Conservation (phyloP, 2,329 filamentous ascomycete species). For the Beauveria caledonica region DNA sequence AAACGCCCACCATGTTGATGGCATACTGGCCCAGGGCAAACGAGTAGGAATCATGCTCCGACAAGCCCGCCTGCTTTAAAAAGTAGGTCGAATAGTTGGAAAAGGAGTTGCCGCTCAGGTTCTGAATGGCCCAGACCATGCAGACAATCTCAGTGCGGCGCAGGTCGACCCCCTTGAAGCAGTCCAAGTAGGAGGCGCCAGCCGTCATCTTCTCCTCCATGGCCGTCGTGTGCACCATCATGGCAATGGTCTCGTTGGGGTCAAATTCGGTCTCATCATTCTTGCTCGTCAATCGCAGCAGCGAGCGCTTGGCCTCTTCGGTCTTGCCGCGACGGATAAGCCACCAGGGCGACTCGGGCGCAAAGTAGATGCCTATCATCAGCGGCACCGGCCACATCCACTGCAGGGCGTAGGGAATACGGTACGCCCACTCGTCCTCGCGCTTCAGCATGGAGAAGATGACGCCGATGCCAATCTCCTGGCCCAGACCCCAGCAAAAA, state of each 20-base stretch:
- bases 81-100: constrained; percentile 60
- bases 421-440: constrained; percentile 59
- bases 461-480: constrained; percentile 65
- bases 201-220: constrained; percentile 68
- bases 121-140: constrained; percentile 57
- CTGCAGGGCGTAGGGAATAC: constrained; percentile 64
- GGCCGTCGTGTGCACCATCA: constrained; percentile 87
- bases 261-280: constrained; percentile 64
- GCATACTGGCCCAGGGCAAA: constrained; percentile 58
- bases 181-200: constrained; percentile 71
- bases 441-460: constrained; percentile 59
- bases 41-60: constrained; percentile 43
- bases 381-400: constrained; percentile 72
- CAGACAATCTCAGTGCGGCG: constrained; percentile 67
- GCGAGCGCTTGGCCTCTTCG: constrained; percentile 57
- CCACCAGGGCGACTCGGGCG: constrained; percentile 68
- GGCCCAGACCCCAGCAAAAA: constrained; percentile 70
- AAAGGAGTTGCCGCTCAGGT: constrained; percentile 55
- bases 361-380: constrained; percentile 56
- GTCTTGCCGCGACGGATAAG: constrained; percentile 58
- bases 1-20: constrained; percentile 72
- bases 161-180: constrained; percentile 70
- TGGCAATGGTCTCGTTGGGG: constrained; percentile 75
- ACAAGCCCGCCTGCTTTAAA: constrained; percentile 50
- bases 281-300: constrained; percentile 56